These are phyloP conservation scores for Edaphochlamys debaryana DNA, from an alignment of 139 green algal genomes.

Conservation along the genomic window DNA sequence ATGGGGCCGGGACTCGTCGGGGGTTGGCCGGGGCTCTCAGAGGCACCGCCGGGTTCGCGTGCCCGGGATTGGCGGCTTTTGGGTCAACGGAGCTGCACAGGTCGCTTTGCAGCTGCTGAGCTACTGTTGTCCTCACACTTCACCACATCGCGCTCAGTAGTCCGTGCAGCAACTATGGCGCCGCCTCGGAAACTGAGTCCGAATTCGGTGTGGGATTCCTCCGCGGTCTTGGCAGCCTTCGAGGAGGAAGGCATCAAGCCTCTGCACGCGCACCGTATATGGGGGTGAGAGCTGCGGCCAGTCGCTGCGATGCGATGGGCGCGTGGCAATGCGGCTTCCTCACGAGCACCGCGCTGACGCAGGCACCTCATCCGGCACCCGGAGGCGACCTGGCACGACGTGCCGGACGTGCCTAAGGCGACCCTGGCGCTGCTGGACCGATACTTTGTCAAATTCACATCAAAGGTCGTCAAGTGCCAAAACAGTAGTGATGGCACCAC, in stretches of 20 bases:
- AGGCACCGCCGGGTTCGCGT: too few relatives aligned
- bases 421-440: constrained; percentile 63
- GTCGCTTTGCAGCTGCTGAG: too few relatives aligned
- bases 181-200: not conserved
- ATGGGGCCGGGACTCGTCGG: too few relatives aligned
- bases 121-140: too few relatives aligned
- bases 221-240: constrained; percentile 62
- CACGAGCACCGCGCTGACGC: not conserved
- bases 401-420: constrained; percentile 80
- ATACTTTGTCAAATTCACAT: constrained; percentile 68
- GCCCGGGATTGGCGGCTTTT: too few relatives aligned
- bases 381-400: constrained; percentile 59
- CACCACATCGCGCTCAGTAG: too few relatives aligned
- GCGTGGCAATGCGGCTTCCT: not conserved
- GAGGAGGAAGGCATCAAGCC: constrained; percentile 66
- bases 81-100: too few relatives aligned
- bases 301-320: not conserved
- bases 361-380: constrained; percentile 76
- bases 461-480: constrained; percentile 57
- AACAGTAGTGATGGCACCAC: constrained; percentile 76
- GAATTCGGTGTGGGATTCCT: constrained; percentile 71
- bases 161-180: not conserved
- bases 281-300: constrained; percentile 59
- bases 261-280: constrained; percentile 63
- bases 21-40: too few relatives aligned